Base-by-base conservation (phyloP, 169 alveolate genomes). In the Eimeria zaria region DNA sequence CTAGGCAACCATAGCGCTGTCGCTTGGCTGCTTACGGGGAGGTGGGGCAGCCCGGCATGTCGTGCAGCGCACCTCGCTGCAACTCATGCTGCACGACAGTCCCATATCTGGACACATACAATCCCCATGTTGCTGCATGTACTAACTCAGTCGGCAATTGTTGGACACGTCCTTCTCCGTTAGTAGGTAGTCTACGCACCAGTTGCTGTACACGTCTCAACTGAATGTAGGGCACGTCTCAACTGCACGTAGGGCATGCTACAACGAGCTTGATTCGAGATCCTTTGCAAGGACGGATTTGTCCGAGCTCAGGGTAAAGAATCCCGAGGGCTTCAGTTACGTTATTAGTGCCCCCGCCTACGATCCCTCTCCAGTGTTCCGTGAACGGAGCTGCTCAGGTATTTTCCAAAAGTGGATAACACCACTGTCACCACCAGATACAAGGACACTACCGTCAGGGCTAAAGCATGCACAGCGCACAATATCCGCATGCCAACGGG, bases 381-480 rank as follows among this genome's bases (percentile, higher is more conserved):
- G 36, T 36, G 20, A 14, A 36, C 64, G 89, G 48, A 95, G 55
- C 41, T 85, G 84, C 73, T 95, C 92, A 60, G 97, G 84, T 16
- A 76, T 62, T 6, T 44, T 55, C 97, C 97, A 95, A 33, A 98
- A 97, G 96, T 98, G 97, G 85, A 98, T 97, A 36, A 98, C 99
- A 24, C 99, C 99, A 84, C 98, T 98, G 33, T 98, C 64, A 30
- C 98, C 99, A 41, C 97, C 98, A 76, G 98, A 96, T 51, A 98
- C 98, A 24, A 98, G 96, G 53, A 96, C 90, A 55, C 89, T 95
- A 89, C 97, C 98, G 78, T 97, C 98, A n/a, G 98, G 99, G 78
- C 98, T 95, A 62, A 98, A 96, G 60, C 98, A 97, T 73, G 96
- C 91, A 78, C 95, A 90, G 24, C 91, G 90, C 67, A 91, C 73